phyloP scores from a whole-genome alignment of 768 basidiomycete genomes.

The Podaxis sp. region DNA sequence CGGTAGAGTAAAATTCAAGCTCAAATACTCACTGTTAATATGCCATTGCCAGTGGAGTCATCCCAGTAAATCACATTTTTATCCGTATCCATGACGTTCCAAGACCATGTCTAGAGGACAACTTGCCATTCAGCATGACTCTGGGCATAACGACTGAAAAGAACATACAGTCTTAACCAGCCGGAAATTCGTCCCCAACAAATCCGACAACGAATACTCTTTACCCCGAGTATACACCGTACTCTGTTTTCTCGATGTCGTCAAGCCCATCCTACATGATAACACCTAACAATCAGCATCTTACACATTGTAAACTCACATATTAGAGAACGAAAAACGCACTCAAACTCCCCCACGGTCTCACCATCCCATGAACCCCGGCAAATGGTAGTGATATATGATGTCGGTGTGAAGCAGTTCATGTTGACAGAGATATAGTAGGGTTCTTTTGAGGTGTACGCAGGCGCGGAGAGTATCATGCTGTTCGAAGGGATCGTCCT shows the following conservation, averaged over 20 bases:
- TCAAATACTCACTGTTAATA: slow-evolving; percentile 25
- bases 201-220: slow-evolving; percentile 9
- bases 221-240: slow-evolving; percentile 10
- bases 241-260: slow-evolving; percentile 8
- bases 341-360: slow-evolving; percentile 50
- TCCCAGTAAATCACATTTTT: slow-evolving; percentile 31
- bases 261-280: slow-evolving; percentile 11
- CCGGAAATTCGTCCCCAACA: slow-evolving; percentile 8
- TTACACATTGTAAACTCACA: too few relatives aligned
- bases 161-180: slow-evolving; percentile 7
- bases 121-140: background rate
- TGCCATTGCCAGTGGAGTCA: slow-evolving; percentile 28
- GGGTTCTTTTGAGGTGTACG: slow-evolving; percentile 26
- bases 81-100: slow-evolving; percentile 29
- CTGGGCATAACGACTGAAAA: background rate
- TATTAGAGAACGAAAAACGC: background rate
- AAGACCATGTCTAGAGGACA: slow-evolving; percentile 29
- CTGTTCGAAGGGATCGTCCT: slow-evolving; percentile 32
- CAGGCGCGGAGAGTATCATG: slow-evolving; percentile 36
- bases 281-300: background rate
- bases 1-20: background rate
- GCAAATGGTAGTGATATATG: slow-evolving; percentile 43
- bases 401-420: slow-evolving; percentile 50
- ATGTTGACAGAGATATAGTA: slow-evolving; percentile 46
- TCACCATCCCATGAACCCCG: slow-evolving; percentile 41